Conservation (phyloP, 805 yeast genomes). For the Hanseniaspora jakobsenii region DNA sequence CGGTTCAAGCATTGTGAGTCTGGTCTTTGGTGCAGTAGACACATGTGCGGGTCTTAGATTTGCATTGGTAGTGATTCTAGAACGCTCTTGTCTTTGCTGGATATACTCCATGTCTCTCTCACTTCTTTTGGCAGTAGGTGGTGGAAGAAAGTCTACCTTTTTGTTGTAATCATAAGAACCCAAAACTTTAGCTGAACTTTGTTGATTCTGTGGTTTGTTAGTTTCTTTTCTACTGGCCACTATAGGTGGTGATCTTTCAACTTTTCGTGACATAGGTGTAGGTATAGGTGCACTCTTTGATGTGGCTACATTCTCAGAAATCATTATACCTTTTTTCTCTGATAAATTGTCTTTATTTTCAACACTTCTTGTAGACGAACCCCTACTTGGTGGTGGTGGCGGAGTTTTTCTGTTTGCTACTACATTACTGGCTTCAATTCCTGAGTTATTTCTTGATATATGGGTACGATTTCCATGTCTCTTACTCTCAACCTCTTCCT, state of each 20-base stretch:
- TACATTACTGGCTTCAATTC: too few relatives aligned
- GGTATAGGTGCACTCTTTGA: too few relatives aligned
- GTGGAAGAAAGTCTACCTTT: conserved; percentile 31
- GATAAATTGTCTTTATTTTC: too few relatives aligned
- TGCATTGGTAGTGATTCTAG: neutral
- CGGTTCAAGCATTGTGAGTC: neutral
- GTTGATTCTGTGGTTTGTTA: neutral
- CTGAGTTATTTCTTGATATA: too few relatives aligned
- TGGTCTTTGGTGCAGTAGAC: neutral
- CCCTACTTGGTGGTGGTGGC: neutral
- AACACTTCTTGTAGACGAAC: too few relatives aligned
- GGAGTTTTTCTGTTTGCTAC: neutral
- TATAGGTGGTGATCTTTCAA: neutral
- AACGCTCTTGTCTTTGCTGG: conserved; percentile 1
- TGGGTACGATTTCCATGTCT: neutral
- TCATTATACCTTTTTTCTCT: too few relatives aligned
- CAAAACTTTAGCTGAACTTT: conserved; percentile 23
- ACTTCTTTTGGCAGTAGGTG: conserved; percentile 26
- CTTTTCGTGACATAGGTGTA: neutral
- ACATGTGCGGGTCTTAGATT: neutral
- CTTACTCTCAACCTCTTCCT: conserved; percentile 4
- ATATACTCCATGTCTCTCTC: conserved; percentile 9
- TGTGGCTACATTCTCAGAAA: too few relatives aligned
- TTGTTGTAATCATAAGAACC: conserved; percentile 30
- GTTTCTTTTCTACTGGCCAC: neutral